Evolutionary conservation across 805 yeast species (phyloP).

Genomic region (Metschnikowia matae): DNA sequence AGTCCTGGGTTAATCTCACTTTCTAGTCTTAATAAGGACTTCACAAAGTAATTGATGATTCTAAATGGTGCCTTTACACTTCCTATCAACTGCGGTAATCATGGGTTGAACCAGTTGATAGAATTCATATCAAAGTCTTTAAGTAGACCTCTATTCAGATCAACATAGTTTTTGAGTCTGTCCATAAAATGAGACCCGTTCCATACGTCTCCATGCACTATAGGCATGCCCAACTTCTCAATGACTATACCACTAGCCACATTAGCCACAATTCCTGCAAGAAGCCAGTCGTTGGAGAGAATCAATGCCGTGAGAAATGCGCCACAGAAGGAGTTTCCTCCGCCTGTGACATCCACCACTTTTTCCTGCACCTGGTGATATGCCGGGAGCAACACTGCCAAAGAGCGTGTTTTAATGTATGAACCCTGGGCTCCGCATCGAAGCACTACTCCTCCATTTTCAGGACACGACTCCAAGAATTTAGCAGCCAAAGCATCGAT

Average conservation of each 20-base stretch:
- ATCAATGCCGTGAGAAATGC: slow-evolving; percentile 52
- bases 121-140: slow-evolving; percentile 1
- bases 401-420: slow-evolving; percentile 34
- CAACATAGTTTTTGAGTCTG: slow-evolving; percentile 41
- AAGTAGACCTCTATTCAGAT: slow-evolving; percentile 11
- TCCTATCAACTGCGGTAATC: not conserved
- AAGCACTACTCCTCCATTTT: slow-evolving; percentile 51
- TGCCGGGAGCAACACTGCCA: slow-evolving; percentile 58
- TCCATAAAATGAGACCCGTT: slow-evolving; percentile 49
- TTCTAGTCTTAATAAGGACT: no score
- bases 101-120: not conserved
- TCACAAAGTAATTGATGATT: no score
- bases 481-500: slow-evolving; percentile 30
- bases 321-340: slow-evolving; percentile 44
- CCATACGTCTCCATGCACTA: slow-evolving; percentile 46
- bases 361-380: slow-evolving; percentile 50
- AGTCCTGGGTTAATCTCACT: no score
- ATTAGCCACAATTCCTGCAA: slow-evolving; percentile 64
- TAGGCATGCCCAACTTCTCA: slow-evolving; percentile 76
- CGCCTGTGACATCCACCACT: slow-evolving; percentile 44
- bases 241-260: slow-evolving; percentile 79
- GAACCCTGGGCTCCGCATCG: slow-evolving; percentile 80
- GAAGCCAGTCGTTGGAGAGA: slow-evolving; percentile 44
- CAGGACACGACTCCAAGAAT: slow-evolving; percentile 31
- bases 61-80: no score